Conservation (phyloP, 148 eudicot genomes). For the Cornus controversa region DNA sequence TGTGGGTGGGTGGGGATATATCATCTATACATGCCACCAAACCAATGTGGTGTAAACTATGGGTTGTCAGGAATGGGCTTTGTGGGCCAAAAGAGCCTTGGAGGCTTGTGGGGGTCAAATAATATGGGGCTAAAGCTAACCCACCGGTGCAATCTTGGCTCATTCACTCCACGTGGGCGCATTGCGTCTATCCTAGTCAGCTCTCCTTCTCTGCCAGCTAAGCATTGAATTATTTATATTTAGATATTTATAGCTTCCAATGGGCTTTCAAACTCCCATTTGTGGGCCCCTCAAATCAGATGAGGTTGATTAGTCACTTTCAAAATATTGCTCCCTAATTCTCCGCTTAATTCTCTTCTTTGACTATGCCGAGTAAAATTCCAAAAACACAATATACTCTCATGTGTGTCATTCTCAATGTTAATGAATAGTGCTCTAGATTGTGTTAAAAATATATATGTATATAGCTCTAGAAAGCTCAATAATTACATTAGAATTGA, state of each 20-base stretch:
- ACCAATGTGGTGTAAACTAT: too few species aligned
- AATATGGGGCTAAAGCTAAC: neutral
- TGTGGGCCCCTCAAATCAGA: slow-evolving; percentile 25
- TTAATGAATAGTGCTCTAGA: neutral
- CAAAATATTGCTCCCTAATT: slow-evolving; percentile 15
- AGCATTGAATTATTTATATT: too few species aligned
- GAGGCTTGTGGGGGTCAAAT: slow-evolving; percentile 18
- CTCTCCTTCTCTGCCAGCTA: neutral
- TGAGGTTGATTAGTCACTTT: slow-evolving; percentile 15
- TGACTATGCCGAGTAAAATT: neutral
- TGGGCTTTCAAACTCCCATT: slow-evolving; percentile 1
- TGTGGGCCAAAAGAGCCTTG: neutral
- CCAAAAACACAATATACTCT: neutral
- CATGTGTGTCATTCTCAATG: neutral
- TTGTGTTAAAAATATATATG: too few species aligned
- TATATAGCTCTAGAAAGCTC: neutral
- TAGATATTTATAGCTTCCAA: too few species aligned
- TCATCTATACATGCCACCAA: too few species aligned
- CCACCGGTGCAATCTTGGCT: neutral
- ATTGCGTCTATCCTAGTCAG: slow-evolving; percentile 15
- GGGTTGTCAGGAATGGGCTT: neutral
- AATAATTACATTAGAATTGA: neutral
- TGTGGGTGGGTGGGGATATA: too few species aligned
- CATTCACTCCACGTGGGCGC: slow-evolving; percentile 27
- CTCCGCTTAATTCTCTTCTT: slow-evolving; percentile 1